Base-by-base conservation (phyloP, 2,329 filamentous ascomycete species). In the Colletotrichum sublineola region DNA sequence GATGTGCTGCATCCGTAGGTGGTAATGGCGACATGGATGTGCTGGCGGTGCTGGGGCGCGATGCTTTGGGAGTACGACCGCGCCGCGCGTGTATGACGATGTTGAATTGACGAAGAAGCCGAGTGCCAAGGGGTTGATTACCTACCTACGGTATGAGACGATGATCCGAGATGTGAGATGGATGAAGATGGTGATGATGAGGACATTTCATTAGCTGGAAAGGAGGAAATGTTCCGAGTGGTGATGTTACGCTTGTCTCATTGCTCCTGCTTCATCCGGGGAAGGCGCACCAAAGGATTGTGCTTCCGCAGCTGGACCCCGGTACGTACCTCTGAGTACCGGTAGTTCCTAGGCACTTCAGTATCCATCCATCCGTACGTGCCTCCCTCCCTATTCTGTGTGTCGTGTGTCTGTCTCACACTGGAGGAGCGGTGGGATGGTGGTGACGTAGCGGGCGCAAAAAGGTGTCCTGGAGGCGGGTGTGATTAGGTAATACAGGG, bases 401-500 rank as follows among this genome's bases (percentile, higher is more conserved):
- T 24, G 46, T 48, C 18, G 44, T 48, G 24, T 60, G 62, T 60
- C 55, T 66, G 62, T 61, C 57, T 29, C 38, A 42, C 62, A 58
- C 42, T 18, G 42, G 56, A 67, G 18, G 56, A 24, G 48, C 18
- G n/a, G 36, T 38, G 36, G 36, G 36, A 11, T 38, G 11, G 20
- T 20, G 33, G 63, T 58, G 58, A 71, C 52, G 65, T 63, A 60
- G 52, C 20, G 7, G 33, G 40, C 56, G 50, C 31, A 57, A 24
- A 24, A 24, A 24, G 24, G 24, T 24, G 24, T 24, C 24, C 24
- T 24, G 24, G 24, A 24, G 63, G 68, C 63, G 68, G 64, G 63
- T 40, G 15, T 52, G 65, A 68, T 72, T 71, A 68, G 29, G 69
- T 72, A 72, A 68, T 42, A 29, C 18, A 12, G 6, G 1, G 1